phyloP scores from a whole-genome alignment of 495 filamentous ascomycete species.

The Aspergillus avenaceus region DNA sequence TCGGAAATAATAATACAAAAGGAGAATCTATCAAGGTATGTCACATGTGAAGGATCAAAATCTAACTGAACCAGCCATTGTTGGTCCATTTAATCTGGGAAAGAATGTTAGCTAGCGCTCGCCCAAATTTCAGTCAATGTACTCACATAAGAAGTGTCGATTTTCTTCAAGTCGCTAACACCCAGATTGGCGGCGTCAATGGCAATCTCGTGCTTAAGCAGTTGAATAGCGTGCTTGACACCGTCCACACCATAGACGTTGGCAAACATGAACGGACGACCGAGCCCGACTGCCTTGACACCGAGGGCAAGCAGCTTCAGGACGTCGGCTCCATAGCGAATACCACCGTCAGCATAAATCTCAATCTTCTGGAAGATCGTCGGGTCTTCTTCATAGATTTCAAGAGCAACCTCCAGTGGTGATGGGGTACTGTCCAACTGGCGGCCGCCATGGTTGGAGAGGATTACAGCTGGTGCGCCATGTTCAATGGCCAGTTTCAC shows the following conservation, averaged over 20 bases:
- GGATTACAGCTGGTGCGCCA: conserved; percentile 6
- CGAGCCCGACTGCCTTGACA: conserved; percentile 41
- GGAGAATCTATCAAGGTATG: too few species aligned
- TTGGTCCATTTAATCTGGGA: conserved; percentile 11
- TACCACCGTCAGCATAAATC: conserved; percentile 42
- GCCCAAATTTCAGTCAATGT: background rate
- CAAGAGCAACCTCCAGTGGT: conserved; percentile 30
- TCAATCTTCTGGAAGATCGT: conserved; percentile 37
- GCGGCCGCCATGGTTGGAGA: conserved; percentile 18
- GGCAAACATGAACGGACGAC: conserved; percentile 39
- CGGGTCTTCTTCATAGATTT: conserved; percentile 33
- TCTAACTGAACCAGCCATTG: conserved; percentile 10
- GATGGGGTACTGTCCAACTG: conserved; percentile 20
- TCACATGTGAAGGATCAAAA: too few species aligned
- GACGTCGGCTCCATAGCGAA: conserved; percentile 43
- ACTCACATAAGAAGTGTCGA: conserved; percentile 11
- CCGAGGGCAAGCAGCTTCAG: conserved; percentile 36
- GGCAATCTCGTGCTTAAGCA: conserved; percentile 11
- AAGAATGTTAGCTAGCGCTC: background rate
- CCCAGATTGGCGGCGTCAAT: conserved; percentile 11
- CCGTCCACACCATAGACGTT: conserved; percentile 39
- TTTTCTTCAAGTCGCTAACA: conserved; percentile 9
- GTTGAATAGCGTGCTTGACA: conserved; percentile 16
- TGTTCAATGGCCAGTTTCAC: conserved; percentile 29
- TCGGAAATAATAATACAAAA: background rate